phyloP scores from a whole-genome alignment of 805 yeast genomes.

The Metschnikowia chrysomelidarum region DNA sequence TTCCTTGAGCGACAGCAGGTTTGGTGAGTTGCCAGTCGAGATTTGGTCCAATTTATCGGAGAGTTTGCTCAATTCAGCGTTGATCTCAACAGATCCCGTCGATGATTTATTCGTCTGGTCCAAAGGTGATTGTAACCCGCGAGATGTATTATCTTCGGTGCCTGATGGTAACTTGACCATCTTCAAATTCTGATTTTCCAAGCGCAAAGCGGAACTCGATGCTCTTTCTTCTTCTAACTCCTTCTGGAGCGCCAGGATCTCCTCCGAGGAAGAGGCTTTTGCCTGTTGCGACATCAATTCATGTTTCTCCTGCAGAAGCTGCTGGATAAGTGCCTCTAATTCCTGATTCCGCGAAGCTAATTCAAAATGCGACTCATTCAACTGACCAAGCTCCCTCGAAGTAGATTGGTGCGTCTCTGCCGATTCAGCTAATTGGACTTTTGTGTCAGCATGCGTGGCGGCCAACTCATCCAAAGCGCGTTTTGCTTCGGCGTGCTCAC shows the following conservation, averaged over 20 bases:
- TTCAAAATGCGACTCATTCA: conserved; percentile 4
- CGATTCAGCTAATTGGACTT: conserved; percentile 20
- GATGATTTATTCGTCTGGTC: neutral
- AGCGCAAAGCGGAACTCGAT: conserved; percentile 32
- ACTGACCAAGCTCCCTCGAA: conserved; percentile 3
- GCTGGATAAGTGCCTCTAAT: conserved; percentile 6
- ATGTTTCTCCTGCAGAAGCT: conserved; percentile 9
- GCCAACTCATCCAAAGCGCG: conserved; percentile 21
- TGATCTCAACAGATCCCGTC: conserved; percentile 7
- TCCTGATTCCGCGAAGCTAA: conserved; percentile 5
- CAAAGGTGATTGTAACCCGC: neutral
- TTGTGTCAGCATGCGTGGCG: conserved; percentile 10
- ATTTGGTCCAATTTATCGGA: conserved; percentile 30
- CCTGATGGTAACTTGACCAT: conserved; percentile 9
- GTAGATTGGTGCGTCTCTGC: conserved; percentile 23
- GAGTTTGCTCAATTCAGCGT: conserved; percentile 23
- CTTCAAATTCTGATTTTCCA: conserved; percentile 40
- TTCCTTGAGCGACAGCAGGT: conserved; percentile 10
- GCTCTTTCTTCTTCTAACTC: conserved; percentile 32
- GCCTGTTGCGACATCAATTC: conserved; percentile 3
- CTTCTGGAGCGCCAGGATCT: conserved; percentile 5
- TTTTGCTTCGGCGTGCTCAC: conserved; percentile 12
- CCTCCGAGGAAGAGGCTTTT: conserved; percentile 7
- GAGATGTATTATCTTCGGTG: neutral
- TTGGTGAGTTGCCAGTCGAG: conserved; percentile 17